Evolutionary conservation across 2,329 filamentous ascomycete genomes (phyloP), one percentile per base, ranked within the genome.

Genomic region (Parasarocladium wereldwijsianum): DNA sequence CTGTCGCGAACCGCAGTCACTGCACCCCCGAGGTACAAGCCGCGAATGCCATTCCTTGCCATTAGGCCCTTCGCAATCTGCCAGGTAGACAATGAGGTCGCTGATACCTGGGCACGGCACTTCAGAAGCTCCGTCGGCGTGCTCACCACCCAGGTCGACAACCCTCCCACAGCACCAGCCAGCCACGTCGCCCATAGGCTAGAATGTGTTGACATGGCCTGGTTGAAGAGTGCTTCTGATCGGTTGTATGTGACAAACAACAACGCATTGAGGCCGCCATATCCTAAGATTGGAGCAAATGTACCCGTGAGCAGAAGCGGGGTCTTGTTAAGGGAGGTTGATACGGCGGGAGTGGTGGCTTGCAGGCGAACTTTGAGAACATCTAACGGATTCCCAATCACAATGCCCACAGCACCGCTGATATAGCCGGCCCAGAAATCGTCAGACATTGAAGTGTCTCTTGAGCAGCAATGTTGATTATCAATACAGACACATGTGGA

Each of bases 371-470:
- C 44, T 40, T 66, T 62, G 44, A 60, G 52, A 13, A 85, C 55
- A 48, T 86, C 79, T 4, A 94, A 62, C 3, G 85, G 84, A 44
- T 93, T 93, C 38, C 87, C 85, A 36, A 93, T 78, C 27, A 93
- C 58, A 43, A 94, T 94, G 26, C 84, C 82, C 28, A 77, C 64
- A 34, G 80, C 84, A 31, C 87, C 87, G 47, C 80, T 87, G 36
- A 90, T 57, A 53, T 93, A 94, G 45, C 86, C 85, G 34, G 86
- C 82, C 81, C 82, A 93, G 54, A 94, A 94, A 50, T 93, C 86
- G 41, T 83, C 72, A 29, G 81, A 82, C 81, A 90, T 87, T 2
- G 25, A 20, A 18, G 8, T 16, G 13, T 8, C 13, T 16, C 6
- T 17, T 21, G n/a, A n/a, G n/a, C n/a, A n/a, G n/a, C n/a, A n/a